Base-by-base conservation (phyloP, 2,329 filamentous ascomycete species). In the Thelonectria discophora region DNA sequence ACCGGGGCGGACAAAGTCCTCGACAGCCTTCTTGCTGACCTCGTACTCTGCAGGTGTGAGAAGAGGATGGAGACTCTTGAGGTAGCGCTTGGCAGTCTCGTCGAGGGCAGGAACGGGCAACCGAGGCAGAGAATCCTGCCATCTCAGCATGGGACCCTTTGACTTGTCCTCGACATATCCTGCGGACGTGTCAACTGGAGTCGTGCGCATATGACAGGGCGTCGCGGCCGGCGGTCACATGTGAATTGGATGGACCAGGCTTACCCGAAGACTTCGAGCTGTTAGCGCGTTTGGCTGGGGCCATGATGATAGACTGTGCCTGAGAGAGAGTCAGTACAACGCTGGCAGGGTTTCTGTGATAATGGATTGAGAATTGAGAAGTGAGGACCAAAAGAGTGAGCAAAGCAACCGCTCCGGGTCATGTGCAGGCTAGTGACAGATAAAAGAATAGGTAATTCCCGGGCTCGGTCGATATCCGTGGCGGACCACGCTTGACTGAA, bases 1-100 rank as follows among this genome's bases (percentile, higher is more conserved):
- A 59, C 92, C 93, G n/a, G 94, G 92, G 69, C 89, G 89, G 69
- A 97, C 82, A 78, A 99, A 98, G 7, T 94, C 92, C 64, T 92
- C 84, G 37, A 99, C 93, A 32, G 92, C 94, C 74, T 91, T 90
- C 76, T 91, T 90, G 75, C 90, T 94, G 61, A 82, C 80, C 71
- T 89, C 87, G 70, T 88, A 89, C 77, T 95, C 92, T 69, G 80
- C 77, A 39, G 85, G 77, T 43, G 86, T 89, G 63, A 94, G 84
- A 37, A 96, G 82, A 20, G 92, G 90, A 74, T 91, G 88, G 51
- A 96, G 84, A 39, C 89, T 88, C 80, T 93, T 93, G 71, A 95
- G 82, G 77, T 96, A 96, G 66, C 91, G 88, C 65, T 87, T 84
- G 39, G 91, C 86, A 7, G 92, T 95, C 81, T 95, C 92, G 75